Evolutionary conservation across 345 rosid species (phyloP).

Genomic region (Microcos paniculata): DNA sequence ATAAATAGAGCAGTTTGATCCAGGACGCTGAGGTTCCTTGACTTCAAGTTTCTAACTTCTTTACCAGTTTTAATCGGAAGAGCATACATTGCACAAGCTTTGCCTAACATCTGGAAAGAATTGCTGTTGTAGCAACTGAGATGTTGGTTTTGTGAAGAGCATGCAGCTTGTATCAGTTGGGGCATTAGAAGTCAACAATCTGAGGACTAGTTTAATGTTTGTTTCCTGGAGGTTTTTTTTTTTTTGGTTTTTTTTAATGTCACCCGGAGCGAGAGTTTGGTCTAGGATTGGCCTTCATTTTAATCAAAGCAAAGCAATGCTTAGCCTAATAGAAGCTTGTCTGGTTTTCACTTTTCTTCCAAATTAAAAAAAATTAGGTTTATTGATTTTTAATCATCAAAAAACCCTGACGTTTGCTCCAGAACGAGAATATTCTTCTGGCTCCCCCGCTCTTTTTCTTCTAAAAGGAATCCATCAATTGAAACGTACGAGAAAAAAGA

Average conservation of each 20-base stretch:
- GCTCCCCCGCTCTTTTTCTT: too few species aligned
- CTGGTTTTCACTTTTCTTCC: too few species aligned
- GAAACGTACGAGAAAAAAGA: too few species aligned
- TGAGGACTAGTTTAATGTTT: background rate
- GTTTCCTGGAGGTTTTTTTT: background rate
- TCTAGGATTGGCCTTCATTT: background rate
- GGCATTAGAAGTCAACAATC: background rate
- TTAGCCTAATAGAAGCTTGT: background rate
- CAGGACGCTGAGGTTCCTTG: background rate
- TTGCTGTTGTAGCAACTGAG: background rate
- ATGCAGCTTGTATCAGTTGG: conserved; percentile 10
- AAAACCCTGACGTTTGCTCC: too few species aligned
- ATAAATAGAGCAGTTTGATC: background rate
- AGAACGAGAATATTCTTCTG: too few species aligned
- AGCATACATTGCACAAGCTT: background rate
- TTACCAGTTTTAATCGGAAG: background rate
- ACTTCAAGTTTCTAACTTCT: background rate
- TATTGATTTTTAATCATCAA: too few species aligned
- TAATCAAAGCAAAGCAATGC: background rate
- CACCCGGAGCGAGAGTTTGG: background rate
- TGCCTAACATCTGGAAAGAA: background rate
- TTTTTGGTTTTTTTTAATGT: too few species aligned
- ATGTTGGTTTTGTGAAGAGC: background rate
- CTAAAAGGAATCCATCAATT: too few species aligned
- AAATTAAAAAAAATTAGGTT: too few species aligned